Percentiles rank a stretch among this genome's conserved stretches.
Conservation (phyloP, 345 rosid genomes). For the Salix koriyanagi region DNA sequence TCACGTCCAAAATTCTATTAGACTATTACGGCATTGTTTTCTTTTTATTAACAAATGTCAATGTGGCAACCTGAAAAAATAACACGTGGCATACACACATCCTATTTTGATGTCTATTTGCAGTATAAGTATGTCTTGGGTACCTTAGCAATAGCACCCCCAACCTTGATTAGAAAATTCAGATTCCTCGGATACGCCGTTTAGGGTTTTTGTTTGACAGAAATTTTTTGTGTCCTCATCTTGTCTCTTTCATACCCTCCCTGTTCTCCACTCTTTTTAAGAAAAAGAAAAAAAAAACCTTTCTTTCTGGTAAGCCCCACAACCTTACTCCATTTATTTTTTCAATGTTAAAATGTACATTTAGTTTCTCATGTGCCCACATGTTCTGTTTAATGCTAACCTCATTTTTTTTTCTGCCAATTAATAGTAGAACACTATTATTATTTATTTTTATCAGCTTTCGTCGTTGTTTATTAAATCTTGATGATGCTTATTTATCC, state of each 20-base stretch:
- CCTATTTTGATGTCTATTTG: too few relatives aligned
- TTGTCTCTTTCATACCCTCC: background rate
- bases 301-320: conserved; percentile 2
- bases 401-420: background rate
- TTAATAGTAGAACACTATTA: too few relatives aligned
- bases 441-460: too few relatives aligned
- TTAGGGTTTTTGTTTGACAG: background rate
- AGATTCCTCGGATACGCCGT: background rate
- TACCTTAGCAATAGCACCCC: too few relatives aligned
- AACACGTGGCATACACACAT: too few relatives aligned
- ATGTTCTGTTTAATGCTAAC: background rate
- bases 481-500: background rate
- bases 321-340: background rate
- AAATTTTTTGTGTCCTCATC: background rate
- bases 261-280: background rate
- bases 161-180: background rate
- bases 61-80: too few relatives aligned
- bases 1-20: too few relatives aligned
- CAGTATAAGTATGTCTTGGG: too few relatives aligned
- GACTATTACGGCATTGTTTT: too few relatives aligned
- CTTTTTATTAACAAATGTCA: too few relatives aligned
- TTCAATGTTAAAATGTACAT: background rate
- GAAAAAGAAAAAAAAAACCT: background rate
- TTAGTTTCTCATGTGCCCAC: background rate
- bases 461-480: background rate